phyloP scores from a whole-genome alignment of 129 eudicot species.

The Lonicera japonica region DNA sequence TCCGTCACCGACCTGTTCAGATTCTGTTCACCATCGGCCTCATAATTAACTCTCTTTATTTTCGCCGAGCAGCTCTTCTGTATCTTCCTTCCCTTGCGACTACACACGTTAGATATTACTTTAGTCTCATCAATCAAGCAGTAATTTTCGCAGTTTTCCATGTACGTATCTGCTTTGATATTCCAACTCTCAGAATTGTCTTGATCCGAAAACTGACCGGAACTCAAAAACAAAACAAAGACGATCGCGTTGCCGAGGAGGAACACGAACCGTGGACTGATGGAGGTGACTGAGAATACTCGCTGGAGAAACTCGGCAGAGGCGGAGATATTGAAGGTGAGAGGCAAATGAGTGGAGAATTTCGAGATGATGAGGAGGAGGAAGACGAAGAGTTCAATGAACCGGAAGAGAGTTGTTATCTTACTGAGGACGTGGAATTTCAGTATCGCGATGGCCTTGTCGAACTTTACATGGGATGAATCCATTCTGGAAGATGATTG shows the following conservation, averaged over 20 bases:
- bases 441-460: conserved; percentile 13
- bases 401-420: conserved; percentile 14
- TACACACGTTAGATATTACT: not conserved
- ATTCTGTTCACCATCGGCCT: not conserved
- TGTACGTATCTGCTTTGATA: not conserved
- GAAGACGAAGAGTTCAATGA: conserved; percentile 13
- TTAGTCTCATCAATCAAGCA: not conserved
- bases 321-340: conserved; percentile 1
- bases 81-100: conserved; percentile 6
- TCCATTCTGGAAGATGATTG: not conserved
- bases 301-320: conserved; percentile 6
- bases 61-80: conserved; percentile 27
- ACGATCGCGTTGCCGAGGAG: conserved; percentile 28
- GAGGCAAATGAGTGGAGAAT: conserved; percentile 11
- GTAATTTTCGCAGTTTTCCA: conserved; percentile 1
- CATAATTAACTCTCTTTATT: not conserved
- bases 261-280: conserved; percentile 26
- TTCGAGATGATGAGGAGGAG: conserved; percentile 16
- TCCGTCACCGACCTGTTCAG: conserved; percentile 31
- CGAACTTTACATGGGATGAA: conserved; percentile 11
- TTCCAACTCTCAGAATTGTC: not conserved
- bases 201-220: conserved; percentile 13
- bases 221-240: conserved; percentile 12
- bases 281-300: conserved; percentile 1
- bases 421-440: conserved; percentile 10